These are phyloP conservation scores for Podospora anserina DNA, from an alignment of 495 filamentous ascomycete species.

Conservation along the genomic window DNA sequence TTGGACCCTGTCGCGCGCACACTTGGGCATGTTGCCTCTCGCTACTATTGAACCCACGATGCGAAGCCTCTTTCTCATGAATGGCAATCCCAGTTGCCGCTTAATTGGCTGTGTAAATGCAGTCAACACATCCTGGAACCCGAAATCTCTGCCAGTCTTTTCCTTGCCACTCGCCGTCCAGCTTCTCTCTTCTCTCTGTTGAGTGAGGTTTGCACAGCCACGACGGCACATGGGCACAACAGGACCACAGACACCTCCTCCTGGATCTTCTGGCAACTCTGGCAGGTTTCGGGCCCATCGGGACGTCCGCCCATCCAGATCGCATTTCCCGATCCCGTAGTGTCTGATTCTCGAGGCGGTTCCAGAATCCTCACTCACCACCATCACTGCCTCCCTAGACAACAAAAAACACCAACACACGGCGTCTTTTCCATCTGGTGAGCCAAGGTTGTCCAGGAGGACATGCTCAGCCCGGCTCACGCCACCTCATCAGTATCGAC, in stretches of 20 bases:
- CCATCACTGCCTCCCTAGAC: not conserved
- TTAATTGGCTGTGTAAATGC: not conserved
- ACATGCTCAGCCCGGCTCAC: conserved; percentile 1
- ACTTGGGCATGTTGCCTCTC: conserved; percentile 9
- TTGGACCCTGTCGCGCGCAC: not conserved
- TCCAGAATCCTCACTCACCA: not conserved
- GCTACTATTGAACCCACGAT: not conserved
- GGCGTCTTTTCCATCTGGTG: not conserved
- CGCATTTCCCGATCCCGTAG: not conserved
- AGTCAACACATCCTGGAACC: not conserved
- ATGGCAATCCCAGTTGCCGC: not conserved
- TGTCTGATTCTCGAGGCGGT: not conserved
- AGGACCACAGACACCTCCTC: not conserved
- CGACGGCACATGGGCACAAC: not conserved
- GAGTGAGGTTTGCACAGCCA: not conserved
- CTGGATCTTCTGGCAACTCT: not conserved
- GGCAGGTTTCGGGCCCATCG: conserved; percentile 4
- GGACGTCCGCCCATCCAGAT: not conserved
- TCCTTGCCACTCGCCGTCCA: not conserved
- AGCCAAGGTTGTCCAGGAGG: not conserved
- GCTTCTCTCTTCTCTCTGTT: not conserved
- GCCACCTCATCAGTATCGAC: not conserved
- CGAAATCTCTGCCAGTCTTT: not conserved
- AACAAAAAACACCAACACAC: not conserved
- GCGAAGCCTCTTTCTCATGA: conserved; percentile 7